A percentile compares a stretch with the other conserved stretches of the same genome.
phyloP scores from a whole-genome alignment of 2,329 filamentous ascomycete species.

The Emmonsiellopsis sp. region DNA sequence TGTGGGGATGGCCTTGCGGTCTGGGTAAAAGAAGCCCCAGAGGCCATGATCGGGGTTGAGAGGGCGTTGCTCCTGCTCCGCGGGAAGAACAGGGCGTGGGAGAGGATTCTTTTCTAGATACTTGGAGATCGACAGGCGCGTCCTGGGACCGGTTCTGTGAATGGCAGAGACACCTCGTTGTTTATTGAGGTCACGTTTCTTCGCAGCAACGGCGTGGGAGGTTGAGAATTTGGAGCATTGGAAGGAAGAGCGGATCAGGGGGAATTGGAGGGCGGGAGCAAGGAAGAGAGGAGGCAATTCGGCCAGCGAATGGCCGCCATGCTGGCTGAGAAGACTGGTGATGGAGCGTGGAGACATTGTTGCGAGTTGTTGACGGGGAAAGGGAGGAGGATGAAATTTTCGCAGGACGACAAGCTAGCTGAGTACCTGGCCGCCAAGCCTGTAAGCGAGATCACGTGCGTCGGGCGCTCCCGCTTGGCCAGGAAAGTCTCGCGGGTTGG shows the following conservation, averaged over 20 bases:
- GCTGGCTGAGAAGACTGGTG: conserved; percentile 25
- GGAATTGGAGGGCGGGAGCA: conserved; percentile 25
- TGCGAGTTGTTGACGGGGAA: not conserved
- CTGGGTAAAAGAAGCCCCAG: conserved; percentile 79
- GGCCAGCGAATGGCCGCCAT: conserved; percentile 23
- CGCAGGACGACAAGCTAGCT: not conserved
- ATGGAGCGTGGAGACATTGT: conserved; percentile 31
- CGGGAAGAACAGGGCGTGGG: conserved; percentile 35
- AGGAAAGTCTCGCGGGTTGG: too few relatives aligned
- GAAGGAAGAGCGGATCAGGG: conserved; percentile 1
- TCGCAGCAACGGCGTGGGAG: conserved; percentile 29
- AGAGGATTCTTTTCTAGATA: conserved; percentile 62
- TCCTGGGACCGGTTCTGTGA: conserved; percentile 64
- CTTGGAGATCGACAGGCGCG: conserved; percentile 64
- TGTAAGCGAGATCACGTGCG: conserved; percentile 18
- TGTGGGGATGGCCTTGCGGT: conserved; percentile 58
- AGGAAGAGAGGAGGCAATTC: conserved; percentile 37
- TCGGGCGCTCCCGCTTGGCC: too few relatives aligned
- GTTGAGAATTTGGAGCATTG: conserved; percentile 13
- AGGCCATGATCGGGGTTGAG: conserved; percentile 73
- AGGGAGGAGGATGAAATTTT: conserved; percentile 3
- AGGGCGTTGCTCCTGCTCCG: conserved; percentile 38
- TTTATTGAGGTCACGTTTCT: conserved; percentile 64
- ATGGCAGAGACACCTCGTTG: conserved; percentile 74
- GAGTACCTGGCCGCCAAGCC: not conserved